These are phyloP conservation scores for Halteria grandinella DNA, from an alignment of 73 alveolate genomes.

Conservation along the genomic window DNA sequence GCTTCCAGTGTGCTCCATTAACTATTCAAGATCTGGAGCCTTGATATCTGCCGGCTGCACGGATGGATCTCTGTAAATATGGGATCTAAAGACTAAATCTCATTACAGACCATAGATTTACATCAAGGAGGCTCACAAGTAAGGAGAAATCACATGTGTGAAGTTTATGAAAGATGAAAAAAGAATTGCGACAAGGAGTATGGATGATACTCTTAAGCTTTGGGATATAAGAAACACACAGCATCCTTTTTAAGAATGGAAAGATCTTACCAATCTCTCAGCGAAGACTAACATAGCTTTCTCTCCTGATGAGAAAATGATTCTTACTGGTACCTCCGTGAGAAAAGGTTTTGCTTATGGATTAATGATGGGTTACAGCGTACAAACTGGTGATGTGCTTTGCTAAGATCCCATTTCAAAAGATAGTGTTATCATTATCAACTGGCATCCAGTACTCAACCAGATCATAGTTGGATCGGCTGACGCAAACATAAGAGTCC, in stretches of 20 bases:
- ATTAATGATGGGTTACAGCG: constrained; percentile 1
- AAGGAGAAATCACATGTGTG: constrained; percentile 80
- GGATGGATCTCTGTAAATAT: constrained; percentile 69
- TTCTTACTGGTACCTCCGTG: constrained; percentile 71
- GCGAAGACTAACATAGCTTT: constrained; percentile 53
- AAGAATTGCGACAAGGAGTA: constrained; percentile 81
- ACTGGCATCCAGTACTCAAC: constrained; percentile 72
- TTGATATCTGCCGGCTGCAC: constrained; percentile 60
- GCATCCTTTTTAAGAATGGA: constrained; percentile 74
- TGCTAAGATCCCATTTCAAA: constrained; percentile 22
- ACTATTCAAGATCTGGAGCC: constrained; percentile 47
- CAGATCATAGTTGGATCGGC: constrained; percentile 67
- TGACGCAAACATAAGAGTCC: constrained; percentile 70
- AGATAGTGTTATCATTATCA: constrained; percentile 48
- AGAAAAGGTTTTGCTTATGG: constrained; percentile 34
- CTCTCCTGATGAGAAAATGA: constrained; percentile 67
- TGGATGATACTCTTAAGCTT: constrained; percentile 89
- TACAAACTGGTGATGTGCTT: constrained; percentile 34
- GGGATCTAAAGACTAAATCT: constrained; percentile 60
- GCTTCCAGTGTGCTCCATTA: constrained; percentile 66
- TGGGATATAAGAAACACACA: constrained; percentile 90
- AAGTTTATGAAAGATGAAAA: constrained; percentile 75
- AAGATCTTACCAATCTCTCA: constrained; percentile 48
- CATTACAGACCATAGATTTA: constrained; percentile 78
- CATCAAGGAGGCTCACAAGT: constrained; percentile 85